phyloP scores from a whole-genome alignment of 345 rosid genomes.

The Gossypium mustelinum region DNA sequence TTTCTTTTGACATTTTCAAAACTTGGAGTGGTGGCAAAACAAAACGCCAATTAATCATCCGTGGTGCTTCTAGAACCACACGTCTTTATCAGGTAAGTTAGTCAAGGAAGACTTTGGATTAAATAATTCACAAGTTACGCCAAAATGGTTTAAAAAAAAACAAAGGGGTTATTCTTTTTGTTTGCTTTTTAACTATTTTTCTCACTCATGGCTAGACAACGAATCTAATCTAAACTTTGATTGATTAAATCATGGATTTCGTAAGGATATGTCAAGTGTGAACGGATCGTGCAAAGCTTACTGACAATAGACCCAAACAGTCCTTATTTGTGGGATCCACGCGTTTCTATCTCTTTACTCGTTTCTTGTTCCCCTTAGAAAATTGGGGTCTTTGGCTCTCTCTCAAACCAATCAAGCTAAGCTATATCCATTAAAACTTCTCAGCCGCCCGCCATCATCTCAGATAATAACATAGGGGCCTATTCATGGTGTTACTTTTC shows the following conservation, averaged over 20 bases:
- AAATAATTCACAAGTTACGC: too few relatives aligned
- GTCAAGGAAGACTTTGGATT: background rate
- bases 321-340: constrained; percentile 19
- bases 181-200: too few relatives aligned
- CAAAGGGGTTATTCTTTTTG: too few relatives aligned
- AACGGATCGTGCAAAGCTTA: background rate
- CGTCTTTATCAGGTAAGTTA: background rate
- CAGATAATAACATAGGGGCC: background rate
- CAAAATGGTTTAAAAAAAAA: too few relatives aligned
- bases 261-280: background rate
- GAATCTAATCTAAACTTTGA: too few relatives aligned
- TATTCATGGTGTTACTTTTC: background rate
- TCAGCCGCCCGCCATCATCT: background rate
- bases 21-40: background rate
- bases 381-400: too few relatives aligned
- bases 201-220: too few relatives aligned
- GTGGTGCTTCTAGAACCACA: background rate
- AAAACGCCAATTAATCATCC: background rate
- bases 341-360: constrained; percentile 15
- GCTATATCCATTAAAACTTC: background rate
- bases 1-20: background rate
- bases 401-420: too few relatives aligned
- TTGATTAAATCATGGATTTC: too few relatives aligned
- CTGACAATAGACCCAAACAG: background rate
- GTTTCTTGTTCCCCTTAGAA: background rate